Base-by-base conservation (phyloP, 352 stramenopile genomes). In the Phytophthora sp. region DNA sequence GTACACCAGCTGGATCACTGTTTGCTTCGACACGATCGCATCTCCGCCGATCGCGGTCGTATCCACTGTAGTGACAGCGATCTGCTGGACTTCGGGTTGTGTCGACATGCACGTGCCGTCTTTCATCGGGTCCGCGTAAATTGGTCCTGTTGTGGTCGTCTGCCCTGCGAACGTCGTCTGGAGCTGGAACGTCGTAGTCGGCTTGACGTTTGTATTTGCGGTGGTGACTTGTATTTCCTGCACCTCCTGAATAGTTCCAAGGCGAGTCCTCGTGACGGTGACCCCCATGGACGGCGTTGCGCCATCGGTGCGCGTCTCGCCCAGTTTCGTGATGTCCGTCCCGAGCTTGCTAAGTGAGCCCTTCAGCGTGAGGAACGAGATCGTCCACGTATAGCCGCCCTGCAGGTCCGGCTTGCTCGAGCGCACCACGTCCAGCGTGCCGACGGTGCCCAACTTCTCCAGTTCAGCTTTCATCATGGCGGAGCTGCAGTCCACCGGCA, bases 301-400 rank as follows among this genome's bases (percentile, higher is more conserved):
- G 6, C 35, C 34, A 45, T 89, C 75, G 1, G 64, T 82, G 3
- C 84, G 72, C 4, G 82, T 84, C 51, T 95, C 88, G 0, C 37
- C 72, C 2, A 95, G 58, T 5, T 63, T 59, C 0, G 70, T 67
- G 1, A 72, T 24, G 11, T 71, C 65, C 9, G 18, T 71, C 12
- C 45, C 61, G 15, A 97, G 62, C 7, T 74, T 39, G 2, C 24
- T 6, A 2, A 93, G 27, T 1, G 67, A 54, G 2, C 87, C 88
- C 54, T 82, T 79, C n/a, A 74, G 42, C 12, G 84, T 94, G 35
- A 96, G 66, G 55, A 98, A 98, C 21, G 89, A 97, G 12, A 99
- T 79, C n/a, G 87, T 96, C 95, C 95, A 99, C 45, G 85, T 98
- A 71, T 94, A 98, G 0, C 94, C 93, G 5, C 84, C 85, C 57